Evolutionary conservation across 768 basidiomycete species (phyloP), one percentile per base, ranked within the genome.

Genomic region (Kwoniella bestiolae): DNA sequence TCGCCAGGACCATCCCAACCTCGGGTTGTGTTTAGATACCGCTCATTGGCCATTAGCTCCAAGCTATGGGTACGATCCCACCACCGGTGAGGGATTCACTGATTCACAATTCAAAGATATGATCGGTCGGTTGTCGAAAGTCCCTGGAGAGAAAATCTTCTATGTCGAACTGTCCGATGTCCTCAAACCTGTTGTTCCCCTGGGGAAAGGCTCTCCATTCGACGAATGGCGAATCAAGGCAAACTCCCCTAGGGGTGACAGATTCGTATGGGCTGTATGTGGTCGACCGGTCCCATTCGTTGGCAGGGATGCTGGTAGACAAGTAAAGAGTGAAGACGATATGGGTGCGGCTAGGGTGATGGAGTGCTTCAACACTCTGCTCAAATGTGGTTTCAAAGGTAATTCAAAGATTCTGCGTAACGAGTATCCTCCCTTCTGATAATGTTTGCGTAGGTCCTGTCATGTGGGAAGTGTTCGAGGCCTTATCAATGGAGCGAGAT

Each of bases 101-200:
- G 66, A 68, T 2, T n/a, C 56, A 0, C 65, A 75, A n/a, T 60
- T 64, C 29, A 63, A 73, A 12, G 66, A 35, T 44, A 71, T 56
- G 56, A 23, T 72, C 14, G 23, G 41, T 9, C 26, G 69, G 3
- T 26, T 64, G 9, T 7, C 34, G 0, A 18, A 44, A 26, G 49
- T 74, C 6, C 66, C 71, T 1, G 58, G 58, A 2, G 70, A 74
- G 3, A 77, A 77, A 61, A 79, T 79, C 60, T 69, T 62, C 62
- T 77, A 72, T 59, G 60, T 72, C 34, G 61, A 75, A 55, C 60
- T 79, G 31, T 74, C 72, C 2, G 75, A 76, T 18, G 23, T 41
- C 21, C n/a, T 68, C 4, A 16, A 58, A 34, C 67, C 67, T 2
- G 53, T 58, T 18, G 21, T 46, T 5, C 67, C 67, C 1, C 44